Percentiles rank a stretch among this genome's conserved stretches.
phyloP scores from a whole-genome alignment of 768 basidiomycete genomes.

The Trametes punicea region DNA sequence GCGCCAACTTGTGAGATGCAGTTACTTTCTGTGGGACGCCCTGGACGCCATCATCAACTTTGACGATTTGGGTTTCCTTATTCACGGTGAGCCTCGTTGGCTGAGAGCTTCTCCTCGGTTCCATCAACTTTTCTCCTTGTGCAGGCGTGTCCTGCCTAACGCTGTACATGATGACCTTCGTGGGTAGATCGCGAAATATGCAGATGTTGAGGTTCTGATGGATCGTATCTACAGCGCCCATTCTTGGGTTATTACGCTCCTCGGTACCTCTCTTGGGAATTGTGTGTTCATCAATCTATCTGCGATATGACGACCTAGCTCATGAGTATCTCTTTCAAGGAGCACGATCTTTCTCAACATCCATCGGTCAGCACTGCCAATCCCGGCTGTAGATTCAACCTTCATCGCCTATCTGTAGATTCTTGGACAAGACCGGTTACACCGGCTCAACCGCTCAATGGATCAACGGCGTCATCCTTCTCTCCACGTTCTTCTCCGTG shows the following conservation, averaged over 20 bases:
- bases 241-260: constrained; percentile 78
- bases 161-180: constrained; percentile 70
- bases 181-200: constrained; percentile 35
- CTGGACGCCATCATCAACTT: constrained; percentile 68
- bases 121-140: too few relatives aligned
- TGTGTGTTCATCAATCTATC: constrained; percentile 38
- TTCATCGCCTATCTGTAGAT: constrained; percentile 42
- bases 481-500: constrained; percentile 64
- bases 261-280: constrained; percentile 82
- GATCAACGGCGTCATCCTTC: constrained; percentile 66
- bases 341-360: constrained; percentile 87
- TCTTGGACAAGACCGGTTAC: constrained; percentile 71
- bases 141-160: constrained; percentile 59
- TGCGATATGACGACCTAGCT: not conserved
- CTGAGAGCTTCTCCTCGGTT: not conserved
- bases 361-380: constrained; percentile 58
- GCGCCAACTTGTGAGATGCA: constrained; percentile 25
- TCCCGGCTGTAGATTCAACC: too few relatives aligned
- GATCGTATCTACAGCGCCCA: constrained; percentile 42
- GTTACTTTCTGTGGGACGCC: constrained; percentile 84
- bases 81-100: constrained; percentile 51
- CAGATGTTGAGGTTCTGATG: not conserved
- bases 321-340: constrained; percentile 31
- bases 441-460: constrained; percentile 68
- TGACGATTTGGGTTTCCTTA: constrained; percentile 66